Evolutionary conservation across 2,329 filamentous ascomycete genomes (phyloP).

Genomic region (Botryotinia globosa): DNA sequence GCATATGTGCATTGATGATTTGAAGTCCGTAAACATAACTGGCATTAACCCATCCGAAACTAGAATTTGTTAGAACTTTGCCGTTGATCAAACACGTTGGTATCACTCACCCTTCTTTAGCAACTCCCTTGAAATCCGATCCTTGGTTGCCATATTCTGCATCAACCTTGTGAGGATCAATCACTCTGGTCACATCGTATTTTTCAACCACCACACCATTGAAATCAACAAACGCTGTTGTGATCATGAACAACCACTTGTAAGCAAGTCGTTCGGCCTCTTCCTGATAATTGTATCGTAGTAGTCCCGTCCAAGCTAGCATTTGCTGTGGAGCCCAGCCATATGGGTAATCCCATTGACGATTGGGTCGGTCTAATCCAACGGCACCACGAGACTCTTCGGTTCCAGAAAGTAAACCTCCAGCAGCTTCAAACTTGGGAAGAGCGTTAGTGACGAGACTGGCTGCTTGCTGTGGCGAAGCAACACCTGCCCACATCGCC

Average conservation of each 20-base stretch:
- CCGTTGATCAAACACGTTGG: neutral
- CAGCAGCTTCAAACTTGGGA: slow-evolving; percentile 82
- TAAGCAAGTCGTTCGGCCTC: slow-evolving; percentile 89
- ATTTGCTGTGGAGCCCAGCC: slow-evolving; percentile 99
- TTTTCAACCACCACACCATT: slow-evolving; percentile 98
- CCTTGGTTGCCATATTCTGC: slow-evolving; percentile 99
- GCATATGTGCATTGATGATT: slow-evolving; percentile 84
- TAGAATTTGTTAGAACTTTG: slow-evolving; percentile 43
- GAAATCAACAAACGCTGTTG: slow-evolving; percentile 96
- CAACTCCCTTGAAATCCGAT: slow-evolving; percentile 89
- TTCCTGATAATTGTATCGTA: slow-evolving; percentile 86
- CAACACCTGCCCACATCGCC: slow-evolving; percentile 93
- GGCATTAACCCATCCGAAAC: slow-evolving; percentile 98
- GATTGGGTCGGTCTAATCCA: slow-evolving; percentile 79
- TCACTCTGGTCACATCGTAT: slow-evolving; percentile 89
- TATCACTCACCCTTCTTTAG: slow-evolving; percentile 82
- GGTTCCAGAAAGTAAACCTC: slow-evolving; percentile 85
- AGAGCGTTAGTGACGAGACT: slow-evolving; percentile 76
- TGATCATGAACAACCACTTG: slow-evolving; percentile 98
- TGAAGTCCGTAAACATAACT: slow-evolving; percentile 93
- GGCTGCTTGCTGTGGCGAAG: slow-evolving; percentile 81
- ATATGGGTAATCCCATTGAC: slow-evolving; percentile 98
- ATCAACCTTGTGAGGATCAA: slow-evolving; percentile 90
- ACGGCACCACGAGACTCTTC: slow-evolving; percentile 81
- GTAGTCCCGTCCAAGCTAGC: slow-evolving; percentile 89